Evolutionary conservation across 352 stramenopile species (phyloP), one percentile per base, ranked within the genome.

Genomic region (Phytopythium sindhum): DNA sequence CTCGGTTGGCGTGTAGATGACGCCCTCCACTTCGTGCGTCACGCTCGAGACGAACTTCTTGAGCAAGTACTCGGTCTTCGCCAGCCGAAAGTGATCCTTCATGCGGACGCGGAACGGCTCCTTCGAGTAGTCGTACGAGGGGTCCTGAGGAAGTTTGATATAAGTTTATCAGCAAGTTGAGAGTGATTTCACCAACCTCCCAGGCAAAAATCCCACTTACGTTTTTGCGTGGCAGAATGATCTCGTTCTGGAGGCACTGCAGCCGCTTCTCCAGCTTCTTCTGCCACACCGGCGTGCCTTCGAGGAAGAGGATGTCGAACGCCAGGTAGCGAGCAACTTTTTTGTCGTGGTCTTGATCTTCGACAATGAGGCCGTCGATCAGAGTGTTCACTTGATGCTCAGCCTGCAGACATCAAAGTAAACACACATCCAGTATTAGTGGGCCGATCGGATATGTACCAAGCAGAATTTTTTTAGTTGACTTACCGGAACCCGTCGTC

Each of bases 61-160:
- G 62, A 96, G 63, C 75, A 95, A 66, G 60, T 89, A 93, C 71
- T 95, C 84, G 41, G 88, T 93, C 76, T 95, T 96, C 7, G 74
- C 81, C 50, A 96, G 64, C 61, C 86, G 85, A 64, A 95, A 96
- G 65, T 96, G 88, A 54, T 96, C 88, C 67, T 95, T 95, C 88
- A 96, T 96, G 53, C 88, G 86, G 44, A 96, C 84, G 24, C 88
- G 84, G 69, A 96, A 96, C 3, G 88, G 85, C 66, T 96, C 88
- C n/a, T 77, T 82, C 37, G 67, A 50, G 63, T 91, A 92, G 65
- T 93, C 83, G 60, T 90, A 91, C 28, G 74, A 80, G 41, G 82
- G 77, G 58, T 95, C 85, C 84, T 95, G 41, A 39, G 11, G 26
- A 5, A 21, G 6, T 26, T 12, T 19, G 17, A 50, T 12, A 10